phyloP scores from a whole-genome alignment of 2,329 filamentous ascomycete genomes.

The Fusarium tricinctum region DNA sequence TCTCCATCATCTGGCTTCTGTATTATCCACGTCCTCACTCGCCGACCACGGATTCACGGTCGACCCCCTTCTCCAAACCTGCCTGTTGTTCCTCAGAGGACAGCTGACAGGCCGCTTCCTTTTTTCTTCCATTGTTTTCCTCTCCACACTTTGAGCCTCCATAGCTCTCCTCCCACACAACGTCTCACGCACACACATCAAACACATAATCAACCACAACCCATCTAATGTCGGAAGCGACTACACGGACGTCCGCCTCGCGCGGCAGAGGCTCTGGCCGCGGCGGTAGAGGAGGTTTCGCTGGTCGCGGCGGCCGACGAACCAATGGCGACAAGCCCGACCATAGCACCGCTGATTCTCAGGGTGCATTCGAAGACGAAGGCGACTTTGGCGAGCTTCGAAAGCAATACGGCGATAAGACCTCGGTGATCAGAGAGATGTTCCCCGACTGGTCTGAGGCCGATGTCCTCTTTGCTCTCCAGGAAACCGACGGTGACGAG shows the following conservation, averaged over 20 bases:
- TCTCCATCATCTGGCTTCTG: conserved; percentile 50
- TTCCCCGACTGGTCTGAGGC: conserved; percentile 97
- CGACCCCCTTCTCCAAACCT: conserved; percentile 51
- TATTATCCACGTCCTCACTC: conserved; percentile 51
- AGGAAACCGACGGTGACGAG: conserved; percentile 87
- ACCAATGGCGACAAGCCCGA: conserved; percentile 78
- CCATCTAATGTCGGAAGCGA: conserved; percentile 90
- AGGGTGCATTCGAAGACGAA: conserved; percentile 78
- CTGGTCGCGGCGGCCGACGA: conserved; percentile 78
- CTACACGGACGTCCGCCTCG: conserved; percentile 83
- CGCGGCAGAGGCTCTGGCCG: conserved; percentile 92
- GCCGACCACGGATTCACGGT: conserved; percentile 51
- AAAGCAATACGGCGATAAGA: conserved; percentile 85
- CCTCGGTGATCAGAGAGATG: conserved; percentile 88
- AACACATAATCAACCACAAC: conserved; percentile 57
- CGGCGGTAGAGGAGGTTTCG: conserved; percentile 84
- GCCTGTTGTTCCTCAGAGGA: conserved; percentile 56
- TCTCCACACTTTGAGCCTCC: conserved; percentile 51
- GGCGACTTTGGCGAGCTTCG: conserved; percentile 93
- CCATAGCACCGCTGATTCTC: conserved; percentile 71
- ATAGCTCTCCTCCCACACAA: conserved; percentile 49
- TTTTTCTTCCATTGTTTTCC: conserved; percentile 44
- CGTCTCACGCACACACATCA: conserved; percentile 42
- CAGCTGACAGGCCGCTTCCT: conserved; percentile 55
- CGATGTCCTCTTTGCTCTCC: conserved; percentile 91